Percentiles rank a stretch among this genome's conserved stretches.
Conservation (phyloP, 2,329 filamentous ascomycete species). For the Penicillium sp. region DNA sequence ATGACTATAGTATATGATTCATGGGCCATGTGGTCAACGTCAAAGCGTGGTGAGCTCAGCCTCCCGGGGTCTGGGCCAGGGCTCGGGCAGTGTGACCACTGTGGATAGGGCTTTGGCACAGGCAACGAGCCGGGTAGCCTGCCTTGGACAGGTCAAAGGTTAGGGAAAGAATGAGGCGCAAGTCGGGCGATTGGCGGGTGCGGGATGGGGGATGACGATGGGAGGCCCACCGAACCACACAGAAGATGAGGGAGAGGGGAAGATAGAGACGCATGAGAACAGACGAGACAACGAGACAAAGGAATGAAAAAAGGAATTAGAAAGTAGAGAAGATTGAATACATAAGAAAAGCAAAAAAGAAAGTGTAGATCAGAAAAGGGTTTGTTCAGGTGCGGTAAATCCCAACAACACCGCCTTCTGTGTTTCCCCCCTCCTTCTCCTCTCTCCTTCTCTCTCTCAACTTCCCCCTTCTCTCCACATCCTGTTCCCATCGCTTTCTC, state of each 20-base stretch:
- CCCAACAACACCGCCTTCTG: slow-evolving; percentile 30
- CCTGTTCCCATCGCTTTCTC: slow-evolving; percentile 12
- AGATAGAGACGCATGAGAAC: neutral
- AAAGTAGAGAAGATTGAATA: neutral
- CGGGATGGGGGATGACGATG: slow-evolving; percentile 39
- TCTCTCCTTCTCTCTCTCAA: slow-evolving; percentile 16
- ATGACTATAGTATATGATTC: neutral
- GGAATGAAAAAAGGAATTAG: neutral
- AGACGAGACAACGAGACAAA: neutral
- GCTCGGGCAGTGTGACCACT: neutral
- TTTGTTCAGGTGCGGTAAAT: slow-evolving; percentile 15
- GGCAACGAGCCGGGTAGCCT: slow-evolving; percentile 2
- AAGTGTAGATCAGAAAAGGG: neutral
- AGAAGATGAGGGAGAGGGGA: slow-evolving; percentile 20
- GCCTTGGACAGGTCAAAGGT: slow-evolving; percentile 8
- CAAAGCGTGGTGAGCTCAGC: neutral
- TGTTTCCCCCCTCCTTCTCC: slow-evolving; percentile 24
- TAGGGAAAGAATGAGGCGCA: slow-evolving; percentile 15
- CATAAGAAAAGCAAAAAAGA: neutral
- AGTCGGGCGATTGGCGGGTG: slow-evolving; percentile 34
- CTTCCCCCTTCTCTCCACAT: slow-evolving; percentile 14
- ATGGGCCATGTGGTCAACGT: neutral
- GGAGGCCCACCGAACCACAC: slow-evolving; percentile 42
- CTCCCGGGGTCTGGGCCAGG: neutral
- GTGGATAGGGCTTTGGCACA: slow-evolving; percentile 4